These are phyloP conservation scores for Sarcocystis neurona DNA, from an alignment of 169 alveolate species.

Conservation along the genomic window DNA sequence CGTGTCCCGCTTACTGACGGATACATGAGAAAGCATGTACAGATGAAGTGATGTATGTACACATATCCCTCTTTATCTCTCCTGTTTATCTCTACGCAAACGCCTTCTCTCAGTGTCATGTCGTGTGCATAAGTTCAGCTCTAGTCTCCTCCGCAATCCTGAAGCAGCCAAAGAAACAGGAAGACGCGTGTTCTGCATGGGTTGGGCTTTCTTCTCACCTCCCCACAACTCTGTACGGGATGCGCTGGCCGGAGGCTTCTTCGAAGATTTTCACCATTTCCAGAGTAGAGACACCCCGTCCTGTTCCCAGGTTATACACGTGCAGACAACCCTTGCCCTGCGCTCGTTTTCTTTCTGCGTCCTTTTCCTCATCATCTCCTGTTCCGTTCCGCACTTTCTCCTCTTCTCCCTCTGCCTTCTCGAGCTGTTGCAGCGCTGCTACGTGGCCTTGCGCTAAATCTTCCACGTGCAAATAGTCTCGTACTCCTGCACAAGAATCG, in stretches of 20 bases:
- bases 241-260: slow-evolving; percentile 79
- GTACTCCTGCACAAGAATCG: slow-evolving; percentile 67
- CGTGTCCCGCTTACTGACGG: too few relatives aligned
- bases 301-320: slow-evolving; percentile 89
- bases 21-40: too few relatives aligned
- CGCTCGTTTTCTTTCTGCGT: too few relatives aligned
- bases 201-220: background rate
- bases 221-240: slow-evolving; percentile 68
- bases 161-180: background rate
- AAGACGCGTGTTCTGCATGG: background rate
- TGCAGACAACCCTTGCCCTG: slow-evolving; percentile 23
- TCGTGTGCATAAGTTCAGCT: background rate
- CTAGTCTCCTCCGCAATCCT: background rate
- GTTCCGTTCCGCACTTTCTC: background rate
- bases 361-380: too few relatives aligned
- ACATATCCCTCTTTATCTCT: background rate
- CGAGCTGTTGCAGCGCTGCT: slow-evolving; percentile 79
- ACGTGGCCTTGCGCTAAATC: slow-evolving; percentile 94
- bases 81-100: background rate
- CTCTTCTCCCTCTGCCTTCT: slow-evolving; percentile 24
- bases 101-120: background rate
- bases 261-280: slow-evolving; percentile 84
- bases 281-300: slow-evolving; percentile 85
- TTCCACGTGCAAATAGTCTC: slow-evolving; percentile 93
- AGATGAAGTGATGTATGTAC: too few relatives aligned